phyloP scores from a whole-genome alignment of 192 early-diverging fungal genomes.

The Geranomyces variabilis region DNA sequence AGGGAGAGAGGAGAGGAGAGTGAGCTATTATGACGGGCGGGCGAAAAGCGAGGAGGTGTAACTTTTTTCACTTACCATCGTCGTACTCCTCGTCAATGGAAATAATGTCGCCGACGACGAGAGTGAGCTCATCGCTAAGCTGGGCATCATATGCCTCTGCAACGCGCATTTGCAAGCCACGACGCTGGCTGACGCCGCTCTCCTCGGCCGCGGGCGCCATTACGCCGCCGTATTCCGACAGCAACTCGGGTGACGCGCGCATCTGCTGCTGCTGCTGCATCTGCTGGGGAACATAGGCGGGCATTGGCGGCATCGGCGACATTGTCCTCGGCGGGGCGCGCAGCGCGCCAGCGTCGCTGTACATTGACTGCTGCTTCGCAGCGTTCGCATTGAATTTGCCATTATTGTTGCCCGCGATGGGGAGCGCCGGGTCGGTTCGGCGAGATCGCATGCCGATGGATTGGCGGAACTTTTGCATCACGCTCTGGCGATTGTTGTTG shows the following conservation, averaged over 20 bases:
- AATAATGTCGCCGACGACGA: constrained; percentile 34
- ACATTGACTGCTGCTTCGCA: constrained; percentile 20
- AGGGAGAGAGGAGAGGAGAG: background rate
- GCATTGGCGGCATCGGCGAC: constrained; percentile 13
- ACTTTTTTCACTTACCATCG: constrained; percentile 25
- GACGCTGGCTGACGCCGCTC: background rate
- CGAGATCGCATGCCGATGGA: constrained; percentile 15
- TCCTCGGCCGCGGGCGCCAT: background rate
- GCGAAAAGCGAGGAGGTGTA: background rate
- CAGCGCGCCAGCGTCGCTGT: background rate
- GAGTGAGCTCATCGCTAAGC: constrained; percentile 32
- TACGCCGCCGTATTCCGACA: background rate
- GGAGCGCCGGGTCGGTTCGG: background rate
- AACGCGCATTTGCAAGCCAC: constrained; percentile 24
- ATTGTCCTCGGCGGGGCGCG: background rate
- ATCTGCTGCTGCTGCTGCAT: background rate
- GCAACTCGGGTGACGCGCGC: background rate
- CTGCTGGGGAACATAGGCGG: constrained; percentile 1
- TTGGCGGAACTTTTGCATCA: constrained; percentile 17
- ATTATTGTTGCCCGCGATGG: background rate
- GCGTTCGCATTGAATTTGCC: too few species aligned
- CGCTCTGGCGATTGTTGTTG: background rate
- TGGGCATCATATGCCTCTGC: constrained; percentile 24
- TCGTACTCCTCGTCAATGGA: constrained; percentile 35
- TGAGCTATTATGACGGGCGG: background rate